These are phyloP conservation scores for Posidonia oceanica DNA, from an alignment of 116 monocot species.

Conservation along the genomic window DNA sequence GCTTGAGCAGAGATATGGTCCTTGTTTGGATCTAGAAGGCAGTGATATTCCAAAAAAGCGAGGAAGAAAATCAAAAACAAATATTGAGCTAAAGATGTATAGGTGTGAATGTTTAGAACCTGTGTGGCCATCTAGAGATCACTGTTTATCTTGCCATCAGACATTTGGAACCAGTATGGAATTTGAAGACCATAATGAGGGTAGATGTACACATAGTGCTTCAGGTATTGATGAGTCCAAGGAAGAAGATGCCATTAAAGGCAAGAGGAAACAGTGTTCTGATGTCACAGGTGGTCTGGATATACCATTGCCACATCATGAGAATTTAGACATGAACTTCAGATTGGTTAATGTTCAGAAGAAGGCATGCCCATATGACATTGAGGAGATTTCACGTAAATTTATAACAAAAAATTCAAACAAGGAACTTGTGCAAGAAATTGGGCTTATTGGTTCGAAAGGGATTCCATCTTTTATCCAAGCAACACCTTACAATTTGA, in stretches of 20 bases:
- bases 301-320: slow-evolving; percentile 10
- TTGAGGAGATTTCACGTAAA: slow-evolving; percentile 51
- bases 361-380: slow-evolving; percentile 56
- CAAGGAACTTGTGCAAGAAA: slow-evolving; percentile 73
- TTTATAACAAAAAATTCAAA: slow-evolving; percentile 57
- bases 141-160: slow-evolving; percentile 77
- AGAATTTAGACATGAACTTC: slow-evolving; percentile 21
- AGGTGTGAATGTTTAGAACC: slow-evolving; percentile 93
- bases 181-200: slow-evolving; percentile 60
- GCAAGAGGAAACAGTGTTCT: slow-evolving; percentile 30
- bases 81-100: slow-evolving; percentile 51
- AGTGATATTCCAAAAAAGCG: slow-evolving; percentile 48
- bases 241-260: slow-evolving; percentile 36
- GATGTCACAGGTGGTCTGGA: slow-evolving; percentile 26
- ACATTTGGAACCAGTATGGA: slow-evolving; percentile 40
- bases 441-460: slow-evolving; percentile 82
- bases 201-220: slow-evolving; percentile 34
- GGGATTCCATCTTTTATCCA: slow-evolving; percentile 58
- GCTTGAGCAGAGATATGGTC: slow-evolving; percentile 70
- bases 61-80: slow-evolving; percentile 47
- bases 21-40: slow-evolving; percentile 42
- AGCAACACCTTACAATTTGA: slow-evolving; percentile 9
- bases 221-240: slow-evolving; percentile 32
- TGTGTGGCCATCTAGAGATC: slow-evolving; percentile 78
- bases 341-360: slow-evolving; percentile 23